Percentiles rank a stretch among this genome's conserved stretches.
phyloP scores from a whole-genome alignment of 2,329 filamentous ascomycete species.

The Ampelomyces quisqualis region DNA sequence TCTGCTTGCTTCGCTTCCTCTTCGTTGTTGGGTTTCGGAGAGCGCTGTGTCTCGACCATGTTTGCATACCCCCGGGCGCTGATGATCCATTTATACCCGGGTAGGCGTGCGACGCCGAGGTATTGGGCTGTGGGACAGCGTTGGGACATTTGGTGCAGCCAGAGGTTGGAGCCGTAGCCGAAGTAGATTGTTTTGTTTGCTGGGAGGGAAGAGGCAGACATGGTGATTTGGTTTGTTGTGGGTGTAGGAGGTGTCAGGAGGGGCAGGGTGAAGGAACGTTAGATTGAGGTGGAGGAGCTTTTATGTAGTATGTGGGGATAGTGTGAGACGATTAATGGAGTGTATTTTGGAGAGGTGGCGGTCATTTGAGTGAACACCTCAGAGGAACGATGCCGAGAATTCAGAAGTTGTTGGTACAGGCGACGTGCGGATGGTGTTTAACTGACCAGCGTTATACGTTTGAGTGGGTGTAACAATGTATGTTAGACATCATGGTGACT shows the following conservation, averaged over 20 bases:
- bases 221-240: not conserved
- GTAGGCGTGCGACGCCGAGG: slow-evolving; percentile 59
- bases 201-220: slow-evolving; percentile 2
- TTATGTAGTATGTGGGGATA: too few species aligned
- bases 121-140: slow-evolving; percentile 61
- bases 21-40: not conserved
- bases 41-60: slow-evolving; percentile 47
- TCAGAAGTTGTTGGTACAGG: too few species aligned
- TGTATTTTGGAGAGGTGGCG: too few species aligned
- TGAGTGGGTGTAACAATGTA: too few species aligned
- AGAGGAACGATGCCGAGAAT: too few species aligned
- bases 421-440: too few species aligned
- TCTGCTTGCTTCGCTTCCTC: not conserved
- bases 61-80: slow-evolving; percentile 69
- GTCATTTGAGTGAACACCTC: too few species aligned
- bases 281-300: not conserved
- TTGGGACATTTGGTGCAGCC: slow-evolving; percentile 62
- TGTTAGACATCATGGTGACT: too few species aligned
- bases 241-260: not conserved
- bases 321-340: too few species aligned
- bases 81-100: slow-evolving; percentile 65
- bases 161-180: slow-evolving; percentile 71
- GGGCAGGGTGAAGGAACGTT: not conserved
- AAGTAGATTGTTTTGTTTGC: slow-evolving; percentile 60
- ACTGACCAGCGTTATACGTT: too few species aligned